phyloP scores from a whole-genome alignment of 148 eudicot genomes.

The Amaranthus hypochondriacus region DNA sequence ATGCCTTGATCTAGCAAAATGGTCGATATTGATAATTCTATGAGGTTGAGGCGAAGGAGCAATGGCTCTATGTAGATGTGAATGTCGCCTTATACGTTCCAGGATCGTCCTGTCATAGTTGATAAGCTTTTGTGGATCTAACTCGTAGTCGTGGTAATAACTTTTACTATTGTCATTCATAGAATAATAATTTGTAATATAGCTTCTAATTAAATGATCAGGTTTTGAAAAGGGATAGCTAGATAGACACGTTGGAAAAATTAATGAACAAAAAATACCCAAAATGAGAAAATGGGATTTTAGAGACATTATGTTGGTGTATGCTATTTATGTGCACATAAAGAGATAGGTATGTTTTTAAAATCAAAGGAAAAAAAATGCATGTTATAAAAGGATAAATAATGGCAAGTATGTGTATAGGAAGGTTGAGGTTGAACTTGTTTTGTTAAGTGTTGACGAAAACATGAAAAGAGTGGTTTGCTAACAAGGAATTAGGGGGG shows the following conservation, averaged over 20 bases:
- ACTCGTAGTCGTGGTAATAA: background rate
- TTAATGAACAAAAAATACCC: constrained; percentile 1
- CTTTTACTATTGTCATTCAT: no score
- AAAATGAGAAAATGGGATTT: constrained; percentile 13
- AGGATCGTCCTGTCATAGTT: background rate
- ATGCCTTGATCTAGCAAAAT: constrained; percentile 25
- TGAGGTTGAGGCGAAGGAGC: constrained; percentile 22
- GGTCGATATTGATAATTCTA: constrained; percentile 38
- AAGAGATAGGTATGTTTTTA: no score
- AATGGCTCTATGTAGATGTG: background rate
- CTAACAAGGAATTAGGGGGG: no score
- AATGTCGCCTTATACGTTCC: background rate
- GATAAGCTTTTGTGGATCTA: background rate
- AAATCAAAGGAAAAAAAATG: no score
- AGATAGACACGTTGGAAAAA: constrained; percentile 11
- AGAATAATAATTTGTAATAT: background rate
- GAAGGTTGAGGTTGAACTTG: no score
- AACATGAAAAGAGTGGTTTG: no score
- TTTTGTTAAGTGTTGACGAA: no score
- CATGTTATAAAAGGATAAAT: no score
- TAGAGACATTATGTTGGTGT: constrained; percentile 3
- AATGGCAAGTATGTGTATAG: no score
- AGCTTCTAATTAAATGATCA: background rate
- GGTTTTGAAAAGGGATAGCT: constrained; percentile 22
- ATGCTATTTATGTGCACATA: no score